Conservation (phyloP, 2,329 filamentous ascomycete genomes). For the Colletotrichum cuscutae region DNA sequence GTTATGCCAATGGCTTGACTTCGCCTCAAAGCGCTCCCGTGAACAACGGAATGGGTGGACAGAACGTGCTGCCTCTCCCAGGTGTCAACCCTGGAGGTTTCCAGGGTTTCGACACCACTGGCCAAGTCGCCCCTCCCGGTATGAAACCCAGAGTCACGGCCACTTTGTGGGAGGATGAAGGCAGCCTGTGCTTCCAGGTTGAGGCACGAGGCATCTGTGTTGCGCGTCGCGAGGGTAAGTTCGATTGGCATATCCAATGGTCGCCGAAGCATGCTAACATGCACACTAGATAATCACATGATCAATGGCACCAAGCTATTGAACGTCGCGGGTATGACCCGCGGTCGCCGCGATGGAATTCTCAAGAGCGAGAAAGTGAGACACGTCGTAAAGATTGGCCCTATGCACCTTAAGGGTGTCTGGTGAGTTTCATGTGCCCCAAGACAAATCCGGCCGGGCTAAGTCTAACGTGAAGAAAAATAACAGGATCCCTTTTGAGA, state of each 20-base stretch:
- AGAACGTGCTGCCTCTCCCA: constrained; percentile 77
- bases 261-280: constrained; percentile 1
- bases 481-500: constrained; percentile 93
- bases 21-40: constrained; percentile 80
- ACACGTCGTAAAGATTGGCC: constrained; percentile 98
- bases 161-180: constrained; percentile 98
- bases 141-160: constrained; percentile 98
- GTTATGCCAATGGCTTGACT: constrained; percentile 79
- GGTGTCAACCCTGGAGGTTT: constrained; percentile 67
- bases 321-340: constrained; percentile 98
- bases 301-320: constrained; percentile 98
- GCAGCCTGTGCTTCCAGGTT: constrained; percentile 96
- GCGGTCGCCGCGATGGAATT: constrained; percentile 93
- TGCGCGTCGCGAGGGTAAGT: constrained; percentile 86
- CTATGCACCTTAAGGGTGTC: constrained; percentile 98
- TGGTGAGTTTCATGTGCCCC: constrained; percentile 71
- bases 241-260: not conserved
- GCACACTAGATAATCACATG: constrained; percentile 89
- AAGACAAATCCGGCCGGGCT: not conserved
- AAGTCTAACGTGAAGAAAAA: not conserved
- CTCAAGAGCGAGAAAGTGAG: constrained; percentile 97
- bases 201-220: constrained; percentile 97
- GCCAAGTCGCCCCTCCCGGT: constrained; percentile 89
- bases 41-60: constrained; percentile 73
- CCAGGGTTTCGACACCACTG: constrained; percentile 80